Base-by-base conservation (phyloP, 192 early-diverging fungal species). In the Gigaspora rosea region DNA sequence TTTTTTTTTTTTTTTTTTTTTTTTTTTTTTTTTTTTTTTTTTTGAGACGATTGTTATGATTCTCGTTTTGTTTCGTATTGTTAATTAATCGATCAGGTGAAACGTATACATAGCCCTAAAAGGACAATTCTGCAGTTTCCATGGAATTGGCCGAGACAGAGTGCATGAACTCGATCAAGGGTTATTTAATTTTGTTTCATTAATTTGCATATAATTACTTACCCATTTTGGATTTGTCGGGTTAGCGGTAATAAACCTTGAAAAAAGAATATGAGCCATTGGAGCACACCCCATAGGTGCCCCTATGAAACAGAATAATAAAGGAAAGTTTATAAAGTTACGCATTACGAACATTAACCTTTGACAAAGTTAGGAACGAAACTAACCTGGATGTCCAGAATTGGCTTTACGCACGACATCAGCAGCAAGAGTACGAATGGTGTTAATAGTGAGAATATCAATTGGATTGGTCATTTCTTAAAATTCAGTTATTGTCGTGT, bases 261-360 rank as follows among this genome's bases (percentile, higher is more conserved):
- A 90, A 81, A 96, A 99, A 59, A 98, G 83, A 59, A 93, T 85
- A 73, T 97, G 93, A 13, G 93, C 94, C 89, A 99, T 92, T 11
- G 96, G 96, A 62, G 96, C 97, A 75, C 93, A 96, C 16, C 97
- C 97, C 93, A 99, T 97, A 11, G 97, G 97, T 47, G 96, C 96
- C 70, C 97, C 88, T 89, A 64, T 70, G 15, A n/a, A 41, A 16
- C 18, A 11, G 10, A n/a, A 27, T 18, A 49, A 20, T 52, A 18
- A 22, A 16, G 50, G 36, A 41, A 33, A 15, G 22, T 64, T 10
- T 33, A 16, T 0, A 47, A 46, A 56, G 4, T 56, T 56, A 56
- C 18, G 12, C 18, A 20, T 0, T 61, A 20, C 20, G 22, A 61
- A 61, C 8, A 2, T 27, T 27, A 33, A 61, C 9, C n/a, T n/a